These are phyloP conservation scores for Cyclostephanos tholiformis DNA, from an alignment of 108 stramenopile species.

Conservation along the genomic window DNA sequence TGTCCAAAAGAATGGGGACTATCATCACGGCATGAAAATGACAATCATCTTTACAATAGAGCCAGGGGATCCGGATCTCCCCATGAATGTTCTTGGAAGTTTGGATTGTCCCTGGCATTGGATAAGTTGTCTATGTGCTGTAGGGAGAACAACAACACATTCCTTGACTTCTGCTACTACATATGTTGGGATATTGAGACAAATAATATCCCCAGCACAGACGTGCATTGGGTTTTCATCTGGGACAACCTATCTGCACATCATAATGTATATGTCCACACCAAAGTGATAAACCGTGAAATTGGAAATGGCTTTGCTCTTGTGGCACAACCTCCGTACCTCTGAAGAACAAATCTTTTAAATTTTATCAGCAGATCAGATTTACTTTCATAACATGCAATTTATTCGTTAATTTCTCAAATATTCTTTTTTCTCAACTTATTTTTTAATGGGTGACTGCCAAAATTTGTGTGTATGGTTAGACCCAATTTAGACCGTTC, in stretches of 20 bases:
- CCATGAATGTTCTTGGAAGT: background rate
- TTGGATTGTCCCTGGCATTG: constrained; percentile 6
- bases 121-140: background rate
- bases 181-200: too few relatives aligned
- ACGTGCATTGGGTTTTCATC: constrained; percentile 10
- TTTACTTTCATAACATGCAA: too few relatives aligned
- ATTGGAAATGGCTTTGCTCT: background rate
- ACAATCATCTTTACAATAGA: constrained; percentile 9
- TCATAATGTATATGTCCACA: constrained; percentile 17
- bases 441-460: too few relatives aligned
- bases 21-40: background rate
- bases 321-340: constrained; percentile 17
- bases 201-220: too few relatives aligned
- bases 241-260: constrained; percentile 25
- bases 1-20: constrained; percentile 18
- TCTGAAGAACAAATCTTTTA: too few relatives aligned
- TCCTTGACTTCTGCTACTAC: too few relatives aligned
- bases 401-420: too few relatives aligned
- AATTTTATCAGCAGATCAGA: too few relatives aligned
- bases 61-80: background rate
- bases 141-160: constrained; percentile 13
- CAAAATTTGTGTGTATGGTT: too few relatives aligned
- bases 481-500: too few relatives aligned
- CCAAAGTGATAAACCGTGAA: constrained; percentile 4
- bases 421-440: too few relatives aligned